These are phyloP conservation scores for Pseudocercospora musae DNA, from an alignment of 2,329 filamentous ascomycete species.

Conservation along the genomic window DNA sequence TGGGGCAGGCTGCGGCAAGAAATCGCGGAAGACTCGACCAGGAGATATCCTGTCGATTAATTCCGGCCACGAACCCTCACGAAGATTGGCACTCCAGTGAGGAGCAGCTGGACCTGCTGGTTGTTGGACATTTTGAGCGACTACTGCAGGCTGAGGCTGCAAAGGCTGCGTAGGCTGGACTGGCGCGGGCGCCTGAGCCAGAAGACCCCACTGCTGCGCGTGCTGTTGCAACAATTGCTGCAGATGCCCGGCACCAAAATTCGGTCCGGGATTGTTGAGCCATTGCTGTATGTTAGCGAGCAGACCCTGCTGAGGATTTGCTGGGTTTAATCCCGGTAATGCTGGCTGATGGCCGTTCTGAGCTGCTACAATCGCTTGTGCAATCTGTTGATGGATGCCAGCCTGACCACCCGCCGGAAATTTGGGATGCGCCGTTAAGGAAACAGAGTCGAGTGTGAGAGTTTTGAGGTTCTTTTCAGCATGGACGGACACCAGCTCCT, in stretches of 20 bases:
- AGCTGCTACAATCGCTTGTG: conserved; percentile 10
- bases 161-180: neutral
- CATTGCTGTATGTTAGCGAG: conserved; percentile 7
- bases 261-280: conserved; percentile 1
- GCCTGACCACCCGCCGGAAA: conserved; percentile 17
- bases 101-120: conserved; percentile 11
- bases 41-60: conserved; percentile 52
- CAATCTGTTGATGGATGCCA: conserved; percentile 4
- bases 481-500: conserved; percentile 51
- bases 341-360: neutral
- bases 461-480: conserved; percentile 48
- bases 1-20: conserved; percentile 36
- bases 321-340: neutral
- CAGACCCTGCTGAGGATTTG: neutral
- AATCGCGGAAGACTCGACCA: conserved; percentile 43
- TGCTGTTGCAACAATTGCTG: conserved; percentile 12
- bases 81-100: conserved; percentile 36
- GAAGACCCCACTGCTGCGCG: conserved; percentile 3
- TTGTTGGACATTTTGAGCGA: neutral
- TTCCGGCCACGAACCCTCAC: conserved; percentile 50
- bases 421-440: conserved; percentile 51
- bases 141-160: neutral
- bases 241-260: neutral
- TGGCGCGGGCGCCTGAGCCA: neutral
- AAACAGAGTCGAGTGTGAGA: conserved; percentile 62